Percentiles rank a stretch among this genome's conserved stretches.
These are phyloP conservation scores for Mucor saturninus DNA, from an alignment of 371 early-diverging fungal species.

Conservation along the genomic window DNA sequence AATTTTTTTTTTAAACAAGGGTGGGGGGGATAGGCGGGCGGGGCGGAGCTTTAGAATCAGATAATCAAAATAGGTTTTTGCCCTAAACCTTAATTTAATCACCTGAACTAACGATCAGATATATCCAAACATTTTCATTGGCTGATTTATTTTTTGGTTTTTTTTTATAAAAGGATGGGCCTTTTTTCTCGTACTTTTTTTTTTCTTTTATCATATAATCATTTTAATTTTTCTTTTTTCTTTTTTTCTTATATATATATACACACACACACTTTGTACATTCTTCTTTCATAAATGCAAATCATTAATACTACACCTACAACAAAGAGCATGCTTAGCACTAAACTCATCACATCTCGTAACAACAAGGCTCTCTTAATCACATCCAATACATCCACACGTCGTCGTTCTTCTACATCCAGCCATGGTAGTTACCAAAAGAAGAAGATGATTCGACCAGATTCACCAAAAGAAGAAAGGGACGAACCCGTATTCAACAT, in stretches of 20 bases:
- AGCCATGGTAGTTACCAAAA: constrained; percentile 3
- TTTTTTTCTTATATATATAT: background rate
- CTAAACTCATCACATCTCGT: constrained; percentile 22
- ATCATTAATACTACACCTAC: constrained; percentile 24
- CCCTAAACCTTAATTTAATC: constrained; percentile 23
- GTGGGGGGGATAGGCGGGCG: background rate
- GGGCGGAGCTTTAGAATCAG: constrained; percentile 30
- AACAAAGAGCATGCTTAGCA: constrained; percentile 12
- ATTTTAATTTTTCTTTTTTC: constrained; percentile 3
- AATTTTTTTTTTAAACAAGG: constrained; percentile 5
- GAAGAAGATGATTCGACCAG: constrained; percentile 13
- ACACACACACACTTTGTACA: background rate
- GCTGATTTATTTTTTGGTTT: constrained; percentile 6
- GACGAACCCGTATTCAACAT: constrained; percentile 23
- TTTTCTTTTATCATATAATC: constrained; percentile 7
- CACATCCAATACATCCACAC: constrained; percentile 9
- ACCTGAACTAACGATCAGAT: constrained; percentile 32
- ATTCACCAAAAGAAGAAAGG: constrained; percentile 20
- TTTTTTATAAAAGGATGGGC: constrained; percentile 18
- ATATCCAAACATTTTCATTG: constrained; percentile 26
- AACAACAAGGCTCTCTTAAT: constrained; percentile 13
- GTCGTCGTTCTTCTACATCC: constrained; percentile 17
- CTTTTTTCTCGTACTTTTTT: constrained; percentile 2
- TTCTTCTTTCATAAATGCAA: constrained; percentile 20
- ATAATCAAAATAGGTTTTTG: constrained; percentile 24